Evolutionary conservation across 192 early-diverging fungal species (phyloP).

Genomic region (Backusella liffmaniae): DNA sequence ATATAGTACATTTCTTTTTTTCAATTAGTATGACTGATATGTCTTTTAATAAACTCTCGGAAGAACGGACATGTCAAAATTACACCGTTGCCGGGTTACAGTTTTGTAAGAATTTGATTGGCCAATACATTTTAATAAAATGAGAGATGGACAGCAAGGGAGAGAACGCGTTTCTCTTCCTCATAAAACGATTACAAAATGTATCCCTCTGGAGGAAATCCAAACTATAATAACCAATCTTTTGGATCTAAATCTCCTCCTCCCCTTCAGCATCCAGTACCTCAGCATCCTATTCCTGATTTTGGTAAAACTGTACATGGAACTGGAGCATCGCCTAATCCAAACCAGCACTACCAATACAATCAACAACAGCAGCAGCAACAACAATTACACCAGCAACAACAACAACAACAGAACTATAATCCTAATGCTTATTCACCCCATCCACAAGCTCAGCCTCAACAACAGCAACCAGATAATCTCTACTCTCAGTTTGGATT

Average conservation of each 20-base stretch:
- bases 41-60: neutral
- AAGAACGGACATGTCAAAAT: neutral
- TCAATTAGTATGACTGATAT: too few relatives aligned
- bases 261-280: constrained; percentile 60
- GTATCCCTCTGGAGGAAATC: constrained; percentile 18
- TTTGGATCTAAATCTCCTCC: constrained; percentile 47
- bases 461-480: constrained; percentile 22
- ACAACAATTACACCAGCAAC: constrained; percentile 5
- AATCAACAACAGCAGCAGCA: constrained; percentile 21
- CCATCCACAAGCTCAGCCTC: constrained; percentile 6
- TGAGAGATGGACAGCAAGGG: neutral
- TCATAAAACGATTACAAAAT: neutral
- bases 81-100: neutral
- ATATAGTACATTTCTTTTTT: too few relatives aligned
- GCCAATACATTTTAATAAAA: neutral
- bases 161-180: neutral
- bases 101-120: neutral
- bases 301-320: constrained; percentile 38
- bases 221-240: constrained; percentile 1
- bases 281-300: constrained; percentile 57
- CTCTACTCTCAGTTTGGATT: constrained; percentile 50
- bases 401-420: neutral
- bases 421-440: constrained; percentile 15
- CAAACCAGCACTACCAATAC: constrained; percentile 30
- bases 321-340: constrained; percentile 44